These are phyloP conservation scores for Fragaria nilgerrensis DNA, from an alignment of 306 rosid species.

Conservation along the genomic window DNA sequence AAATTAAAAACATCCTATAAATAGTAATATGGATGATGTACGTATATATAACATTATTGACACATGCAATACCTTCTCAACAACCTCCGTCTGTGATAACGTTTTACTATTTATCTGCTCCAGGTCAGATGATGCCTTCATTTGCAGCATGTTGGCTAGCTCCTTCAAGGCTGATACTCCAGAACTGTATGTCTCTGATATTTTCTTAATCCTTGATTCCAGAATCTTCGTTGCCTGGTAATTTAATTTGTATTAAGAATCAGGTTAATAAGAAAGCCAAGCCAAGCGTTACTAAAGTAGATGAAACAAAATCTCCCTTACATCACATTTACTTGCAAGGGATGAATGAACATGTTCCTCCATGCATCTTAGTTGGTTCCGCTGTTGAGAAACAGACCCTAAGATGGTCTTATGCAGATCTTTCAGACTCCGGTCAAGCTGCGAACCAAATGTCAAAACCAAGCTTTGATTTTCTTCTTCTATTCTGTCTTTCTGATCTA, in stretches of 20 bases:
- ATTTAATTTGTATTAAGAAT: slow-evolving; percentile 7
- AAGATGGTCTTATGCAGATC: slow-evolving; percentile 60
- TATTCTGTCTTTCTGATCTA: slow-evolving; percentile 71
- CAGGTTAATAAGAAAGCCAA: slow-evolving; percentile 18
- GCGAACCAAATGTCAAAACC: slow-evolving; percentile 65
- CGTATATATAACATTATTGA: neutral
- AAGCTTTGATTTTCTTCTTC: slow-evolving; percentile 63
- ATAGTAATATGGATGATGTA: neutral
- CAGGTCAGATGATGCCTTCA: slow-evolving; percentile 66
- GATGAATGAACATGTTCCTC: slow-evolving; percentile 61
- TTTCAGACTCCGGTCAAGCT: slow-evolving; percentile 60
- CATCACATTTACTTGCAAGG: slow-evolving; percentile 72
- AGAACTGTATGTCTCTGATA: slow-evolving; percentile 58
- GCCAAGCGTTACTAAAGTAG: slow-evolving; percentile 1
- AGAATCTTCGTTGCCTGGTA: slow-evolving; percentile 67
- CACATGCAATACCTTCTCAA: slow-evolving; percentile 58
- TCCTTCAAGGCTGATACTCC: slow-evolving; percentile 64
- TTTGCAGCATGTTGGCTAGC: slow-evolving; percentile 53
- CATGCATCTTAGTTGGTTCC: slow-evolving; percentile 65
- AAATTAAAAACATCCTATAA: neutral
- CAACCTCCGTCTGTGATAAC: slow-evolving; percentile 52
- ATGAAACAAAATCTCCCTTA: slow-evolving; percentile 41
- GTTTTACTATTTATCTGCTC: slow-evolving; percentile 56
- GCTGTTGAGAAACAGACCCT: slow-evolving; percentile 76
- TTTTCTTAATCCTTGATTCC: slow-evolving; percentile 67